Conservation (phyloP, 305 asterid species). For the Fraxinus platypoda region DNA sequence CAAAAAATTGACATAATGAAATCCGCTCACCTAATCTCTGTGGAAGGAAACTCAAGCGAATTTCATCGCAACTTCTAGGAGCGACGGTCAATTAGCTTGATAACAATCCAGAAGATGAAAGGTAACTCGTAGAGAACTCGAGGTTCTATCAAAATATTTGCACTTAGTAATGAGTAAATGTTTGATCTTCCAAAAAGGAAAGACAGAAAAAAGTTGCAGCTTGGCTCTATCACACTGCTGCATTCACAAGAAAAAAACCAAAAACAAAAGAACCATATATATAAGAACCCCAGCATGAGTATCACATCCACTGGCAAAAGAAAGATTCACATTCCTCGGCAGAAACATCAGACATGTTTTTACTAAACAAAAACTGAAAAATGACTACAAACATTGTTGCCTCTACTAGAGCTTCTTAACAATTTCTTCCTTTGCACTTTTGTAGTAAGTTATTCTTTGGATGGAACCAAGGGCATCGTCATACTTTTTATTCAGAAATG, state of each 20-base stretch:
- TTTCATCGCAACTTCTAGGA: not conserved
- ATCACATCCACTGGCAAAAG: not conserved
- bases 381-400: not conserved
- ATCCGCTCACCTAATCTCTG: not conserved
- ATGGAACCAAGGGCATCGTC: slow-evolving; percentile 66
- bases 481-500: slow-evolving; percentile 43
- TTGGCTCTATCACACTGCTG: not conserved
- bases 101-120: not conserved
- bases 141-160: not conserved
- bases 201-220: not conserved
- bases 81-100: not conserved
- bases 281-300: not conserved
- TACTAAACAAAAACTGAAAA: not conserved
- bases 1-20: not conserved
- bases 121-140: not conserved
- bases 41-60: not conserved
- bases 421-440: slow-evolving; percentile 78
- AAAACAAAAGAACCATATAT: not conserved
- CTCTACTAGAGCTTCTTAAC: slow-evolving; percentile 61
- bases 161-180: not conserved
- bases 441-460: slow-evolving; percentile 84
- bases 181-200: not conserved
- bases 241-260: not conserved
- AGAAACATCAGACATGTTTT: not conserved
- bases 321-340: not conserved